Evolutionary conservation across 176 grass and related monocot genomes (phyloP).

Genomic region (Poa annua): DNA sequence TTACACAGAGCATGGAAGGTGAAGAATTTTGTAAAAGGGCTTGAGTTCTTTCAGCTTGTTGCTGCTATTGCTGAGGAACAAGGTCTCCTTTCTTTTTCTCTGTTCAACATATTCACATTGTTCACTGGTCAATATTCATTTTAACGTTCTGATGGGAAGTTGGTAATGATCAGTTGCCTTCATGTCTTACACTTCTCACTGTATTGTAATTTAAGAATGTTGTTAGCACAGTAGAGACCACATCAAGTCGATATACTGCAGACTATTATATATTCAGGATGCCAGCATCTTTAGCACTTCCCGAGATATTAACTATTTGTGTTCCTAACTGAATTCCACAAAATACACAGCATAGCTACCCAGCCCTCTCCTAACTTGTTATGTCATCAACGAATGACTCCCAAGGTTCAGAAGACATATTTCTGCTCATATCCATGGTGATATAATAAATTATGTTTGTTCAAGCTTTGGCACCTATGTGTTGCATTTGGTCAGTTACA

Average conservation of each 20-base stretch:
- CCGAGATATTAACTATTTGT: background rate
- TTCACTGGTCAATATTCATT: slow-evolving; percentile 13
- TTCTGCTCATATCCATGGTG: background rate
- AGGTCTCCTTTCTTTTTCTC: slow-evolving; percentile 51
- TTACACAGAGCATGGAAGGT: slow-evolving; percentile 79
- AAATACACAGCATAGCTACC: slow-evolving; percentile 4
- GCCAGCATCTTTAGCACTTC: background rate
- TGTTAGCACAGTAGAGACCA: background rate
- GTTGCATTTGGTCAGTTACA: slow-evolving; percentile 26
- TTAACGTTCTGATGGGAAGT: background rate
- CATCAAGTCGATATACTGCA: background rate
- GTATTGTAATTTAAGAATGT: background rate
- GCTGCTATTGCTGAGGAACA: slow-evolving; percentile 79
- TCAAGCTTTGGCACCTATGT: background rate
- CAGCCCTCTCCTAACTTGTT: background rate
- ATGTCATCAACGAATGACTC: background rate
- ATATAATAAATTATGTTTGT: slow-evolving; percentile 10
- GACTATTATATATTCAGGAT: background rate
- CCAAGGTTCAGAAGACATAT: slow-evolving; percentile 40
- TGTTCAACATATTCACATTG: background rate
- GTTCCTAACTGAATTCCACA: slow-evolving; percentile 3
- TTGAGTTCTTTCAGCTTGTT: slow-evolving; percentile 91
- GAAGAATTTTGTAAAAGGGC: slow-evolving; percentile 83
- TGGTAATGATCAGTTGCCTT: background rate
- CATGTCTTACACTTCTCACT: slow-evolving; percentile 6